Evolutionary conservation across 148 eudicot species (phyloP).

Genomic region (Heliosperma pusillum): DNA sequence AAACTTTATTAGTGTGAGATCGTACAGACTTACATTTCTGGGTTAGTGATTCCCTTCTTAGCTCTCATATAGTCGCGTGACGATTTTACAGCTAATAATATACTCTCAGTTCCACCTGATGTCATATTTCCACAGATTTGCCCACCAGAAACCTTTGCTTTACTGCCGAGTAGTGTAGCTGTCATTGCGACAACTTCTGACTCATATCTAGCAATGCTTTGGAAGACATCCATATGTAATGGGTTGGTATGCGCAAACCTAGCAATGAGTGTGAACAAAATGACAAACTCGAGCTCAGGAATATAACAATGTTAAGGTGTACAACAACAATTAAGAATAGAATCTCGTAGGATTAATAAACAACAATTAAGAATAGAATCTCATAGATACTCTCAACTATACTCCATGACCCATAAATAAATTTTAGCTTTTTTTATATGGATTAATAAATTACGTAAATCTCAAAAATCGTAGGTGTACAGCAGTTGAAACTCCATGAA

Average conservation of each 20-base stretch:
- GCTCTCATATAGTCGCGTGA: conserved; percentile 96
- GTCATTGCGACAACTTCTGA: conserved; percentile 98
- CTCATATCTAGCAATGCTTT: conserved; percentile 76
- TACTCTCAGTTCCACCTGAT: conserved; percentile 98
- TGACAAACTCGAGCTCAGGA: neutral
- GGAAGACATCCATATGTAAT: conserved; percentile 90
- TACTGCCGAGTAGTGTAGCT: conserved; percentile 81
- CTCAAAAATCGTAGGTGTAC: neutral
- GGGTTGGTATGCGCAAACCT: conserved; percentile 99
- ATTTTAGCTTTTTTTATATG: neutral
- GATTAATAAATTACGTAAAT: neutral
- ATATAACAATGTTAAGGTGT: neutral
- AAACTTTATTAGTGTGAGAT: neutral
- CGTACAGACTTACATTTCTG: conserved; percentile 66
- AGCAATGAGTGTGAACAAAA: conserved; percentile 17
- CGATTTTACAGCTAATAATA: conserved; percentile 80
- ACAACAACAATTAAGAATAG: conserved; percentile 3
- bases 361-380: conserved; percentile 4
- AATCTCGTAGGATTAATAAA: neutral
- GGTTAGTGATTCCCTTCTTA: conserved; percentile 64
- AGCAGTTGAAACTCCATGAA: neutral
- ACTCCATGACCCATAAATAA: neutral
- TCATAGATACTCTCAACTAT: neutral
- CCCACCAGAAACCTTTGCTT: conserved; percentile 79
- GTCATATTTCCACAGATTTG: conserved; percentile 99